Evolutionary conservation across 1,284 basidiomycete genomes (phyloP).

Genomic region (Abortiporus biennis): DNA sequence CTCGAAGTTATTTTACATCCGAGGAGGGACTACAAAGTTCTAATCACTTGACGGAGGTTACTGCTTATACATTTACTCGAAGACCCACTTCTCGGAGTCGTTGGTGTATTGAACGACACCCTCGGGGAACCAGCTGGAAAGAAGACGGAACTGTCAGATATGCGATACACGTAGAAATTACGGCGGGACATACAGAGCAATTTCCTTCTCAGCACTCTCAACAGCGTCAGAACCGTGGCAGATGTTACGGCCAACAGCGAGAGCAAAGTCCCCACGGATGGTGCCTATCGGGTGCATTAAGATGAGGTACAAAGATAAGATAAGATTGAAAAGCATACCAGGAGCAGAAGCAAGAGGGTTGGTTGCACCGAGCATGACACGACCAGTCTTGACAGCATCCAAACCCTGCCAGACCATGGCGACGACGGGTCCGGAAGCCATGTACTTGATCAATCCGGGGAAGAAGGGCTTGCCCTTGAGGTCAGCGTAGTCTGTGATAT

Average conservation of each 20-base stretch:
- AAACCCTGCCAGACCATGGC: constrained; percentile 97
- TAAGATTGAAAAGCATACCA: constrained; percentile 39
- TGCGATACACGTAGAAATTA: background rate
- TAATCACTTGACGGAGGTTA: background rate
- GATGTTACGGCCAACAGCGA: constrained; percentile 91
- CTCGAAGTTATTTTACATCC: constrained; percentile 1
- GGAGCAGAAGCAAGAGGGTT: constrained; percentile 91
- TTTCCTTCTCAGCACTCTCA: constrained; percentile 90
- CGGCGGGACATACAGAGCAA: constrained; percentile 61
- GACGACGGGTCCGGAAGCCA: constrained; percentile 94
- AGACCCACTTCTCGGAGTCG: constrained; percentile 71
- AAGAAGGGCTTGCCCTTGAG: constrained; percentile 91
- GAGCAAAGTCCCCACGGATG: constrained; percentile 90
- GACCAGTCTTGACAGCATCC: constrained; percentile 95
- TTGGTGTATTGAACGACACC: constrained; percentile 74
- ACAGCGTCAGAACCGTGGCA: constrained; percentile 94
- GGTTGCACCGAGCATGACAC: constrained; percentile 93
- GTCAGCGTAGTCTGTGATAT: constrained; percentile 81
- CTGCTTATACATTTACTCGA: constrained; percentile 53
- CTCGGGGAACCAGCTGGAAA: constrained; percentile 82
- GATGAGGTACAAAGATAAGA: background rate
- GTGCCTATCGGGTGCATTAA: constrained; percentile 47
- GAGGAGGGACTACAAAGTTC: constrained; percentile 1
- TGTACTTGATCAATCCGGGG: constrained; percentile 89
- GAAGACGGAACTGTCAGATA: constrained; percentile 13